Percentiles rank a stretch among this genome's conserved stretches.
Evolutionary conservation across 176 grass and related monocot species (phyloP).

Genomic region (Pontederia paniculata): DNA sequence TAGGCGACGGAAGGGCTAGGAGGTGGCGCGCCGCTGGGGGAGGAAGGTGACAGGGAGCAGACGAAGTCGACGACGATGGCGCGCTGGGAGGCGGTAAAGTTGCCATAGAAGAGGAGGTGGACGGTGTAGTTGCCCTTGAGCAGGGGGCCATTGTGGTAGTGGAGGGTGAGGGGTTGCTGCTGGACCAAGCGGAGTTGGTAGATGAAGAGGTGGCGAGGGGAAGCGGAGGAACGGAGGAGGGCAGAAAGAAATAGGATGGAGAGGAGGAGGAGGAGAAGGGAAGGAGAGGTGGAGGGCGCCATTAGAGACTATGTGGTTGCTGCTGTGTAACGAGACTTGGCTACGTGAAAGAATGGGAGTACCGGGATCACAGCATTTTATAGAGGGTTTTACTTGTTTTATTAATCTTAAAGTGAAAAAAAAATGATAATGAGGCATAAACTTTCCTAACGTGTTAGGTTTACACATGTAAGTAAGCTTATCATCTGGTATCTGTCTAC

Average conservation of each 20-base stretch:
- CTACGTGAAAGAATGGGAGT: no score
- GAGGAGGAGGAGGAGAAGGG: neutral
- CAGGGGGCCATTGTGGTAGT: conserved; percentile 37
- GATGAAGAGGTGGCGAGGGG: conserved; percentile 40
- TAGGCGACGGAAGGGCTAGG: conserved; percentile 23
- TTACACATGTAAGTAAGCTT: no score
- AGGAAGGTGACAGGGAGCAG: conserved; percentile 17
- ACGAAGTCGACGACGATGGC: conserved; percentile 47
- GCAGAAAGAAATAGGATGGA: conserved; percentile 22
- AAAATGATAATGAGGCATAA: no score
- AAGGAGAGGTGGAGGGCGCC: neutral
- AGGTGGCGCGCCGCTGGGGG: neutral
- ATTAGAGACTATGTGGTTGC: no score
- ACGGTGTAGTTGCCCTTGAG: conserved; percentile 31
- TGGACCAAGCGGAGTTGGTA: conserved; percentile 21
- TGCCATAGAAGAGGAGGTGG: conserved; percentile 34
- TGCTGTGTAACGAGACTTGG: no score
- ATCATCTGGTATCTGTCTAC: no score
- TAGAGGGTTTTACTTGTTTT: no score
- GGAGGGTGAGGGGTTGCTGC: neutral
- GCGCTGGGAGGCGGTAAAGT: conserved; percentile 25
- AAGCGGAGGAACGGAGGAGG: conserved; percentile 1
- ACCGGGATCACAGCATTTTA: no score
- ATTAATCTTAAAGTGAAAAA: no score
- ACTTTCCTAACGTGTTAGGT: no score